Percentiles rank a stretch among this genome's conserved stretches.
Evolutionary conservation across 768 basidiomycete genomes (phyloP).

Genomic region (Mycena indigotica): DNA sequence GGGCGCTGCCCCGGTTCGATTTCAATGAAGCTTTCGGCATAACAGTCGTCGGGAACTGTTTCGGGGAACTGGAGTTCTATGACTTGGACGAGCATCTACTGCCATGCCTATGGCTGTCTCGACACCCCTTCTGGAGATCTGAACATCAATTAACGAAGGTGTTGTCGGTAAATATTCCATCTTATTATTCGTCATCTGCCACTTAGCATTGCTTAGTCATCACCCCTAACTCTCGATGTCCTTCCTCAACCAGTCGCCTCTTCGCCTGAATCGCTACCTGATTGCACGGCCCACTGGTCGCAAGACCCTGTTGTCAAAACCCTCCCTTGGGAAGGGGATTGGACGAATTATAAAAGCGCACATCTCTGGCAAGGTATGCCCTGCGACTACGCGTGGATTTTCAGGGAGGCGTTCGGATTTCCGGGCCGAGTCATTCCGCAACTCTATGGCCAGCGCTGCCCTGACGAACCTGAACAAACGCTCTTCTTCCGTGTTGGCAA

Average conservation of each 20-base stretch:
- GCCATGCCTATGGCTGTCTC: not conserved
- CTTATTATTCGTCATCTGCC: not conserved
- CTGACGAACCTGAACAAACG: too few relatives aligned
- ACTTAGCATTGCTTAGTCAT: not conserved
- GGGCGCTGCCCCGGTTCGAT: slow-evolving; percentile 10
- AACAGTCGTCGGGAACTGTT: slow-evolving; percentile 17
- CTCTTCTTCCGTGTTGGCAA: too few relatives aligned
- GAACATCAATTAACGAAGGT: not conserved
- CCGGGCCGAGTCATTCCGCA: not conserved
- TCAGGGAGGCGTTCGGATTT: not conserved
- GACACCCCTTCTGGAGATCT: not conserved
- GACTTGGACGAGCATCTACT: slow-evolving; percentile 3
- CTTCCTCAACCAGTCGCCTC: not conserved
- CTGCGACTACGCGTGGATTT: not conserved
- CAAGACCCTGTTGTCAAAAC: not conserved
- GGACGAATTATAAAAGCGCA: not conserved
- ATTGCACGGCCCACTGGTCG: not conserved
- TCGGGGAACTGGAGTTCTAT: slow-evolving; percentile 15
- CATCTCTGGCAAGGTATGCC: not conserved
- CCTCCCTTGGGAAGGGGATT: not conserved
- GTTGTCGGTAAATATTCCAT: not conserved
- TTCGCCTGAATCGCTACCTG: not conserved
- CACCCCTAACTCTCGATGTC: not conserved
- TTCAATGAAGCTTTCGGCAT: slow-evolving; percentile 17
- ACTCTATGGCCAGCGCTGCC: too few relatives aligned